Percentiles rank a stretch among this genome's conserved stretches.
Conservation (phyloP, 805 yeast genomes). For the Yueomyces sinensis region DNA sequence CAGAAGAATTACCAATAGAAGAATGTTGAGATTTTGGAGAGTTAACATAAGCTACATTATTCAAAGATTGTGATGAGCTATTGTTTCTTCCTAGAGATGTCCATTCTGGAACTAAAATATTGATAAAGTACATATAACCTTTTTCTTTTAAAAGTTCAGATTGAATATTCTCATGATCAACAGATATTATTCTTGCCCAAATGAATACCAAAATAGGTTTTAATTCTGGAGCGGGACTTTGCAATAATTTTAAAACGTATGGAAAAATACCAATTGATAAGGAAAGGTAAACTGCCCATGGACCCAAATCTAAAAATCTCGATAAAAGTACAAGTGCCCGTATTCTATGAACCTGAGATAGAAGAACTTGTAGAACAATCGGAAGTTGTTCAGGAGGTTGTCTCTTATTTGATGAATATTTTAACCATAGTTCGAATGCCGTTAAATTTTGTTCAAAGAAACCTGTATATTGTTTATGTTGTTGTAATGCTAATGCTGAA, state of each 20-base stretch:
- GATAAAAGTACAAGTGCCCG: conserved; percentile 77
- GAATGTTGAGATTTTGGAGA: conserved; percentile 10
- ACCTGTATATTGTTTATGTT: conserved; percentile 68
- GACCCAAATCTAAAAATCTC: conserved; percentile 83
- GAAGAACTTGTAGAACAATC: conserved; percentile 77
- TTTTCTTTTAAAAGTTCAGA: conserved; percentile 84
- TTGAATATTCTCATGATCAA: conserved; percentile 81
- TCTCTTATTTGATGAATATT: conserved; percentile 72
- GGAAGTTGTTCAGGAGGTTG: conserved; percentile 93
- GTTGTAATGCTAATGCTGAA: conserved; percentile 5
- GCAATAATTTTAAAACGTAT: conserved; percentile 76
- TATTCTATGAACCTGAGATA: conserved; percentile 88
- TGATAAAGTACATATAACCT: conserved; percentile 77
- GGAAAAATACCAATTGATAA: conserved; percentile 93
- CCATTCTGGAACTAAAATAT: conserved; percentile 46
- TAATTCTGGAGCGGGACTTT: conserved; percentile 89
- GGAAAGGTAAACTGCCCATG: conserved; percentile 93
- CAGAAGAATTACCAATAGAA: background rate
- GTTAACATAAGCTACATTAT: conserved; percentile 10
- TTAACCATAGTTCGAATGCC: conserved; percentile 93
- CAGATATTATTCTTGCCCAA: conserved; percentile 97
- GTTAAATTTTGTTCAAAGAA: conserved; percentile 94
- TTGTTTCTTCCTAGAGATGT: conserved; percentile 8
- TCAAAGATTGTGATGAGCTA: conserved; percentile 7
- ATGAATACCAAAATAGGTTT: conserved; percentile 90